These are phyloP conservation scores for Lactuca saligna DNA, from an alignment of 129 eudicot genomes.

Conservation along the genomic window DNA sequence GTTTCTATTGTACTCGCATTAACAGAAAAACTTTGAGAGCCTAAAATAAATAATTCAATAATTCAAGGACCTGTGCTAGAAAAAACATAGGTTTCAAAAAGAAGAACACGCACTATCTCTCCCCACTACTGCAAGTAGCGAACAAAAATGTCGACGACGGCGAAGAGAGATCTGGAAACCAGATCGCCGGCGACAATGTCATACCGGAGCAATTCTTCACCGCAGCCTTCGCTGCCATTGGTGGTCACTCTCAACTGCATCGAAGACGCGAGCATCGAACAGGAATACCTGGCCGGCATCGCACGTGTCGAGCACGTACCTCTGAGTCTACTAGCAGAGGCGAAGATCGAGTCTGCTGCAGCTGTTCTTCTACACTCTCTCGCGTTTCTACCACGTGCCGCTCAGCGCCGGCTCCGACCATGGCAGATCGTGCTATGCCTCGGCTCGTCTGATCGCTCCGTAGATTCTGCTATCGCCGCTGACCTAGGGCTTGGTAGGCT, in stretches of 20 bases:
- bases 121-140: conserved; percentile 19
- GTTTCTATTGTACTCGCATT: too few species aligned
- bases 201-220: conserved; percentile 36
- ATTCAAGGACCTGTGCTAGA: conserved; percentile 28
- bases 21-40: not conserved
- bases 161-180: conserved; percentile 27
- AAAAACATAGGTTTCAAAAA: conserved; percentile 29
- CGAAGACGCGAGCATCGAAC: conserved; percentile 71
- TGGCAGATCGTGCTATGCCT: conserved; percentile 93
- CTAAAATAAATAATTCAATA: not conserved
- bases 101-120: conserved; percentile 1
- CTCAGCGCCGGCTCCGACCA: conserved; percentile 97
- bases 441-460: conserved; percentile 90
- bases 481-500: conserved; percentile 78
- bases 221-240: conserved; percentile 43
- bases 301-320: conserved; percentile 88
- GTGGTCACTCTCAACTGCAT: conserved; percentile 92
- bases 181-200: conserved; percentile 57
- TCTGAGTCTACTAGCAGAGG: conserved; percentile 65
- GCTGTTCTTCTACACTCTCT: conserved; percentile 94
- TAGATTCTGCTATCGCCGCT: conserved; percentile 82
- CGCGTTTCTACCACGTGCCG: conserved; percentile 98
- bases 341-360: conserved; percentile 79
- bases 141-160: conserved; percentile 35
- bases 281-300: conserved; percentile 65